These are phyloP conservation scores for Fistulifera pelliculosa DNA, from an alignment of 108 stramenopile species.

Conservation along the genomic window DNA sequence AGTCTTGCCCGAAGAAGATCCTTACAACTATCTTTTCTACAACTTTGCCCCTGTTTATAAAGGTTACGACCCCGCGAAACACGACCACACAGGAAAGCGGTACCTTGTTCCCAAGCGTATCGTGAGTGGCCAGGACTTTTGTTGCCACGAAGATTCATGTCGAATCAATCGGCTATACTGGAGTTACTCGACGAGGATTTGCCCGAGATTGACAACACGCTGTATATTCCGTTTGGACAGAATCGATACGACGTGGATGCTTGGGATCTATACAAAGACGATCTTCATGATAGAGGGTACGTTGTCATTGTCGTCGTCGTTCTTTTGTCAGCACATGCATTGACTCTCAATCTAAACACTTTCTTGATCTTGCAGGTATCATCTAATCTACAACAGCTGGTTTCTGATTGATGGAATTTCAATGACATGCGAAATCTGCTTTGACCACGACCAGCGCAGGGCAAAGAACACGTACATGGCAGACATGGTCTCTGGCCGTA, in stretches of 20 bases:
- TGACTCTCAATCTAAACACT: too few relatives aligned
- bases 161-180: constrained; percentile 19
- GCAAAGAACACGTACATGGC: constrained; percentile 45
- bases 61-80: constrained; percentile 46
- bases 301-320: too few relatives aligned
- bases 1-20: constrained; percentile 8
- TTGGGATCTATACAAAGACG: constrained; percentile 45
- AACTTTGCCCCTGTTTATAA: constrained; percentile 68
- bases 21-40: constrained; percentile 37
- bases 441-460: constrained; percentile 40
- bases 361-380: constrained; percentile 11
- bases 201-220: constrained; percentile 11
- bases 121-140: constrained; percentile 48
- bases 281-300: constrained; percentile 26
- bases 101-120: constrained; percentile 45
- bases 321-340: too few relatives aligned
- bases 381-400: constrained; percentile 60
- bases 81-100: constrained; percentile 20
- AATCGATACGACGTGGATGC: constrained; percentile 39
- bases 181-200: constrained; percentile 25
- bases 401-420: constrained; percentile 44
- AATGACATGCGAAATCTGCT: constrained; percentile 46
- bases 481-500: constrained; percentile 41
- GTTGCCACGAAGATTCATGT: constrained; percentile 35
- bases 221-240: constrained; percentile 26